These are phyloP conservation scores for Paramecium pentaurelia DNA, from an alignment of 73 alveolate genomes.

Conservation along the genomic window DNA sequence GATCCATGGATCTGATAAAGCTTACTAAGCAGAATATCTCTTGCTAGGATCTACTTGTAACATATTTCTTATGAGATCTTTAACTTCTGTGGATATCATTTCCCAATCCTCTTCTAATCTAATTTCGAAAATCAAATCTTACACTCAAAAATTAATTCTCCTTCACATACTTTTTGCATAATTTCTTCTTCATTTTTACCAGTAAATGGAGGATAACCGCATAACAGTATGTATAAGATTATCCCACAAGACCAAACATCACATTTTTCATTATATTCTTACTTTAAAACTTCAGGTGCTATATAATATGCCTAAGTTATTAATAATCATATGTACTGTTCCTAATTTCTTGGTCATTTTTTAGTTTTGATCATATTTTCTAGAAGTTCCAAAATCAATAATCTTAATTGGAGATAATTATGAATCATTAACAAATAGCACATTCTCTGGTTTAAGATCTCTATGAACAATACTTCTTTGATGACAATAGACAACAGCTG, in stretches of 20 bases:
- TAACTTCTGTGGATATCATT: constrained; percentile 62
- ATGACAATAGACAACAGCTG: constrained; percentile 62
- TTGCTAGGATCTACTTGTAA: constrained; percentile 61
- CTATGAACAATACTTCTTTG: constrained; percentile 42
- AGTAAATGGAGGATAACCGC: constrained; percentile 53
- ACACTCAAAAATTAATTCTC: constrained; percentile 16
- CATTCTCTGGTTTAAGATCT: constrained; percentile 85
- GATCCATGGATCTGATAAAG: constrained; percentile 75
- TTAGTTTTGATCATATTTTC: constrained; percentile 37
- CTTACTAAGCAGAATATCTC: constrained; percentile 74
- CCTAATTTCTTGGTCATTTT: constrained; percentile 57
- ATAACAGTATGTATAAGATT: background rate
- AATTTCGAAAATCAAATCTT: constrained; percentile 1
- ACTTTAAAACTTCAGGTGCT: constrained; percentile 48
- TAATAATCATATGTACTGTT: background rate
- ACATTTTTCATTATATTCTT: constrained; percentile 36
- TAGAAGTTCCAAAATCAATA: constrained; percentile 74
- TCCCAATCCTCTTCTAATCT: constrained; percentile 57
- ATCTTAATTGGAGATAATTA: constrained; percentile 63
- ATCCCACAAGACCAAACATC: constrained; percentile 49
- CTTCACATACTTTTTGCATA: constrained; percentile 24
- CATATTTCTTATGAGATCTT: constrained; percentile 71
- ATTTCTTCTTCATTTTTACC: constrained; percentile 27
- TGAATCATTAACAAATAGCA: constrained; percentile 66
- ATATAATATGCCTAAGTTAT: constrained; percentile 16